These are phyloP conservation scores for Aureobasidium sp. DNA, from an alignment of 2,329 filamentous ascomycete species.

Conservation along the genomic window DNA sequence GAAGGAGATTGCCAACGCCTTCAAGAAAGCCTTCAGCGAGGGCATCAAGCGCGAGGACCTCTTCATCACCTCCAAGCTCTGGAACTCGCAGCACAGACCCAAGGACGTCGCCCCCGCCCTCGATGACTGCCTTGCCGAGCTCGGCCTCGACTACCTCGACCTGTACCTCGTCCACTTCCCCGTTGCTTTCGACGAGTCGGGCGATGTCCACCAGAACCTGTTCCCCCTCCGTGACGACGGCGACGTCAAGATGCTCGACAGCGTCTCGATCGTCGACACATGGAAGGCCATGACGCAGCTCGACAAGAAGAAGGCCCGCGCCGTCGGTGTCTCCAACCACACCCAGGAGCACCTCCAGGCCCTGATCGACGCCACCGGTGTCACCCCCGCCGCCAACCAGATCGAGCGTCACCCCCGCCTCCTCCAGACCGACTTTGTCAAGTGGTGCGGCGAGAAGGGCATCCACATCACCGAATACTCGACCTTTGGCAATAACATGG, in stretches of 20 bases:
- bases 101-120: slow-evolving; percentile 58
- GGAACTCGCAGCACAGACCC: slow-evolving; percentile 63
- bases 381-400: slow-evolving; percentile 66
- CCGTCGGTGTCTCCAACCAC: slow-evolving; percentile 71
- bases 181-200: slow-evolving; percentile 17
- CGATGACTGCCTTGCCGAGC: slow-evolving; percentile 51
- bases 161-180: slow-evolving; percentile 60
- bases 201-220: slow-evolving; percentile 38
- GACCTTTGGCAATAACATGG: slow-evolving; percentile 62
- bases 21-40: slow-evolving; percentile 64
- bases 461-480: slow-evolving; percentile 72
- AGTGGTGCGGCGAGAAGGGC: slow-evolving; percentile 62
- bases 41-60: slow-evolving; percentile 60
- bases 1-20: slow-evolving; percentile 62
- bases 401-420: slow-evolving; percentile 65
- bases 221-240: slow-evolving; percentile 54
- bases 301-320: slow-evolving; percentile 32
- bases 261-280: slow-evolving; percentile 75
- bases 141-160: slow-evolving; percentile 60
- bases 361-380: slow-evolving; percentile 59
- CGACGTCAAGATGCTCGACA: slow-evolving; percentile 59
- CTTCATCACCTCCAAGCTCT: slow-evolving; percentile 75
- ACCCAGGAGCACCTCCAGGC: slow-evolving; percentile 72
- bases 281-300: slow-evolving; percentile 58
- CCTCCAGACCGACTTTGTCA: slow-evolving; percentile 55